phyloP scores from a whole-genome alignment of 768 basidiomycete genomes.

The Lentinus tigrinus region DNA sequence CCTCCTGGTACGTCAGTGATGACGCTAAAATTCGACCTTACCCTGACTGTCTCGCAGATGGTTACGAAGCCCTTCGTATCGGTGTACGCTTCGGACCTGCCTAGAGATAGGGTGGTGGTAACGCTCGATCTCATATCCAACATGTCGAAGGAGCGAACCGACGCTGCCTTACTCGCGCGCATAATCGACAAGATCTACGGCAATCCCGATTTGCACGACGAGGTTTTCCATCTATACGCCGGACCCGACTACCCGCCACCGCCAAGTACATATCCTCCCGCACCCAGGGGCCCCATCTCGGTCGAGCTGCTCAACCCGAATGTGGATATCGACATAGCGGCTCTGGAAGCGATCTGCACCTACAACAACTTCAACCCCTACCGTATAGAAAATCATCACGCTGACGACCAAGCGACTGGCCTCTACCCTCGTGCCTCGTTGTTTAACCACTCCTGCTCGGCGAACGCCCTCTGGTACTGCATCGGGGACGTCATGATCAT shows the following conservation, averaged over 20 bases:
- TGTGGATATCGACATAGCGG: constrained; percentile 24
- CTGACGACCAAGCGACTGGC: constrained; percentile 11
- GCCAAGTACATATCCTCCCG: constrained; percentile 16
- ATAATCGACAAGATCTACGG: constrained; percentile 21
- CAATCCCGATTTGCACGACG: constrained; percentile 20
- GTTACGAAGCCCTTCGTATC: constrained; percentile 29
- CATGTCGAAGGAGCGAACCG: constrained; percentile 1
- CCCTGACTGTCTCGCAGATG: constrained; percentile 12
- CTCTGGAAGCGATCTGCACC: constrained; percentile 25
- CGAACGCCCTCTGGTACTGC: constrained; percentile 24
- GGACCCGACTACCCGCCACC: constrained; percentile 23
- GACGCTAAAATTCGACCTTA: not conserved
- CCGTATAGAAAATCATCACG: not conserved
- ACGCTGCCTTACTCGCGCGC: constrained; percentile 7
- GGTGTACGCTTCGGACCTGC: constrained; percentile 15
- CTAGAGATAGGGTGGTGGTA: not conserved
- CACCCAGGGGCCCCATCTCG: not conserved
- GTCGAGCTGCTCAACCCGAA: constrained; percentile 5
- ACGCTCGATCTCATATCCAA: constrained; percentile 13
- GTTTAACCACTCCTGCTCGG: constrained; percentile 35
- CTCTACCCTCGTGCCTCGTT: constrained; percentile 31
- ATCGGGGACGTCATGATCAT: constrained; percentile 32
- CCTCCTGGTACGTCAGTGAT: constrained; percentile 22
- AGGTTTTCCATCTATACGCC: constrained; percentile 27
- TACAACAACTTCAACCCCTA: constrained; percentile 23